These are phyloP conservation scores for Cairneyella variabilis DNA, from an alignment of 495 filamentous ascomycete genomes.

Conservation along the genomic window DNA sequence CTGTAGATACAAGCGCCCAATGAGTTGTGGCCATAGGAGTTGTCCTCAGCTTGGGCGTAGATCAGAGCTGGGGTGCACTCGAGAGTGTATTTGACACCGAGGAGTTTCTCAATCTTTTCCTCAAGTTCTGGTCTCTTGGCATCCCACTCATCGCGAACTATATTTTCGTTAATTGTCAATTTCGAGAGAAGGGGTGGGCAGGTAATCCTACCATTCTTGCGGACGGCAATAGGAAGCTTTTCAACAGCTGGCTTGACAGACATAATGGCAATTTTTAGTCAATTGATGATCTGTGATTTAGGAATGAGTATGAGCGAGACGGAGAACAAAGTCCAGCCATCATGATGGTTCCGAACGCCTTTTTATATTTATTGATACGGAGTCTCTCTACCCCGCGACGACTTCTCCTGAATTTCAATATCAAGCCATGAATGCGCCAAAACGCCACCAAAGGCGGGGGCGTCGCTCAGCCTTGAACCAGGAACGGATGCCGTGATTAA, in stretches of 20 bases:
- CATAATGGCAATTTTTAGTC: conserved; percentile 2
- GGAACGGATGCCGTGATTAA: too few relatives aligned
- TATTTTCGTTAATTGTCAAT: conserved; percentile 5
- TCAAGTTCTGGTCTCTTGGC: conserved; percentile 41
- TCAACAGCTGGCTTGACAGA: conserved; percentile 30
- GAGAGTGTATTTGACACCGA: conserved; percentile 44
- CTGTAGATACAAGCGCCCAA: conserved; percentile 40
- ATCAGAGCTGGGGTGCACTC: conserved; percentile 43
- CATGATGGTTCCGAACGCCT: too few relatives aligned
- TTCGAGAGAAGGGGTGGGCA: not conserved
- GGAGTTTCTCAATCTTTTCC: conserved; percentile 34
- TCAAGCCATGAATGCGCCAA: too few relatives aligned
- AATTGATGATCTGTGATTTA: not conserved
- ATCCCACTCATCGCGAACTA: conserved; percentile 52
- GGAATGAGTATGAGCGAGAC: not conserved
- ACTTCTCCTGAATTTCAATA: too few relatives aligned
- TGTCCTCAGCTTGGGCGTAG: conserved; percentile 44
- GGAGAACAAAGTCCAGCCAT: too few relatives aligned
- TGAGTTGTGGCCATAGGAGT: conserved; percentile 40
- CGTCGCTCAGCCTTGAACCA: too few relatives aligned
- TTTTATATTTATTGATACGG: too few relatives aligned
- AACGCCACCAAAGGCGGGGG: too few relatives aligned
- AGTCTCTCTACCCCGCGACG: not conserved
- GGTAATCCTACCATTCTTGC: conserved; percentile 42
- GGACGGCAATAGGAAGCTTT: conserved; percentile 49